Evolutionary conservation across 495 filamentous ascomycete genomes (phyloP), one percentile per base, ranked within the genome.

Genomic region (Rostrohypoxylon terebratum): DNA sequence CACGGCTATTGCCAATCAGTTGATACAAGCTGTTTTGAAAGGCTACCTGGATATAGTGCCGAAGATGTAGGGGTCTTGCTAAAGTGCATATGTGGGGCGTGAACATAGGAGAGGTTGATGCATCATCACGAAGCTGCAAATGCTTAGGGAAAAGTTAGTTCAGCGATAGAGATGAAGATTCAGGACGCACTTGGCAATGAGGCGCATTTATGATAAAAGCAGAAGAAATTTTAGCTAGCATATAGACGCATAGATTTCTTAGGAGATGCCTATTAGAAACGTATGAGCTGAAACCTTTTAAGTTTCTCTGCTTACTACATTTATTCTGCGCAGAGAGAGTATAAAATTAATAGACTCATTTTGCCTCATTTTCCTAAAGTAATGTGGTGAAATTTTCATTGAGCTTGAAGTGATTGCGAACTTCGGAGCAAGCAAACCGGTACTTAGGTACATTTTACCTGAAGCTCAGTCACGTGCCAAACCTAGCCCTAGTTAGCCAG

Each of bases 1-100:
- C 61, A 94, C 92, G 33, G 93, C 93, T 0, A 94, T 96, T 80
- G 93, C 93, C 20, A 91, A 95, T 68, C 90, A 92, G 75, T 78
- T 94, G 77, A 87, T 86, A 33, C 79, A 74, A 60, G 81, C 83
- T 0, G 83, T 86, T 14, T 67, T 84, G 3, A 78, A 83, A 10
- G 83, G 82, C 23, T 83, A 79, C 69, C 75, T 81, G 60, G 57
- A 74, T 13, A 58, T 60, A 28, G 31, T 60, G 13, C 66, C 83
- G 0, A 86, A 78, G 77, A 86, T 86, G 7, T 85, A 74, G 40
- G 16, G 48, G 2, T 38, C 11, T 42, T 14, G 0, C 14, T 16
- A 0, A 42, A n/a, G 13, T 1, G n/a, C 18, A 18, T 11, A 28
- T 14, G 13, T 2, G 4, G 14, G 16, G 3, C 8, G 20, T n/a